Percentiles rank a stretch among this genome's conserved stretches.
phyloP scores from a whole-genome alignment of 768 basidiomycete genomes.

The Pisolithus sp. region DNA sequence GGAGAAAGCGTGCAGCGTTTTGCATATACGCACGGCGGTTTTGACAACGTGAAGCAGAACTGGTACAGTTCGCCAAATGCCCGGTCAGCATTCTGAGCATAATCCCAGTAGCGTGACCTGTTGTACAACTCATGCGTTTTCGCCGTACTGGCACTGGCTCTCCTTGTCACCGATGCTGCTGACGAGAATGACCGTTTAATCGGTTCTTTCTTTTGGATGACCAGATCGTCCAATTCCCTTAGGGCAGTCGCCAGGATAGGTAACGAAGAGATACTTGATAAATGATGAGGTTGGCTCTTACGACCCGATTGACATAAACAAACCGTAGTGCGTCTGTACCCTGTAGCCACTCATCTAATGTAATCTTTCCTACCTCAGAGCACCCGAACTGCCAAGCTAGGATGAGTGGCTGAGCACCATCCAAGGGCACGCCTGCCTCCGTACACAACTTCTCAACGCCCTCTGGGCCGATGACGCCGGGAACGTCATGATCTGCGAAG shows the following conservation, averaged over 20 bases:
- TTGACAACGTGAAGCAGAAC: slow-evolving; percentile 67
- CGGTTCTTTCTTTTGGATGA: slow-evolving; percentile 44
- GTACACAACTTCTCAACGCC: slow-evolving; percentile 67
- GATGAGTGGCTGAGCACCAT: slow-evolving; percentile 65
- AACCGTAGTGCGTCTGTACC: slow-evolving; percentile 45
- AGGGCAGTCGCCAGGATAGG: slow-evolving; percentile 43
- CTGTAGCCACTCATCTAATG: slow-evolving; percentile 62
- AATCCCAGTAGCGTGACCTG: slow-evolving; percentile 42
- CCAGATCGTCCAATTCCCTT: slow-evolving; percentile 56
- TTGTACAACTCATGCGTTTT: slow-evolving; percentile 46
- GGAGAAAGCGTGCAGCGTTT: not conserved
- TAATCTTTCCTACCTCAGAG: slow-evolving; percentile 67
- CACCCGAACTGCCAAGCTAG: slow-evolving; percentile 71
- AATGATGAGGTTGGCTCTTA: not conserved
- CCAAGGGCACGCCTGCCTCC: slow-evolving; percentile 66
- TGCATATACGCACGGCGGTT: slow-evolving; percentile 54
- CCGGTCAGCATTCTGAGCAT: slow-evolving; percentile 41
- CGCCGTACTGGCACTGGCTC: not conserved
- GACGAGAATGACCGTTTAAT: slow-evolving; percentile 18
- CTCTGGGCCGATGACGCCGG: slow-evolving; percentile 56
- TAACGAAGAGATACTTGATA: slow-evolving; percentile 45
- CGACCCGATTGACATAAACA: slow-evolving; percentile 10
- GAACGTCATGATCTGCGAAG: slow-evolving; percentile 52
- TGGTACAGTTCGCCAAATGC: slow-evolving; percentile 62
- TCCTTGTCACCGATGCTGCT: slow-evolving; percentile 30